Evolutionary conservation across 805 yeast species (phyloP).

Genomic region (Kodamaea laetipori): DNA sequence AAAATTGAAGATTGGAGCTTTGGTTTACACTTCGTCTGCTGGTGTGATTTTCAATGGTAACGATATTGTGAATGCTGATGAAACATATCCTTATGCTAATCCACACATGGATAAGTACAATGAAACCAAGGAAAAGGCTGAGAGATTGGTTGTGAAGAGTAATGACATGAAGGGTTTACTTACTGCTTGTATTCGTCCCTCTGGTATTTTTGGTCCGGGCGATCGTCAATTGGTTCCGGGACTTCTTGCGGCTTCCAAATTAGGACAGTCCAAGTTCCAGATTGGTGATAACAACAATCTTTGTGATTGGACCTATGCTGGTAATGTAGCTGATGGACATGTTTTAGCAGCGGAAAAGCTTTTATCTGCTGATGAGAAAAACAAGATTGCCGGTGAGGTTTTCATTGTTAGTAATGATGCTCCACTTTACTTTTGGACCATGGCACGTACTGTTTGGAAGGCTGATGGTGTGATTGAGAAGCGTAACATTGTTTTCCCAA

Average conservation of each 20-base stretch:
- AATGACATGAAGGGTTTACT: slow-evolving; percentile 59
- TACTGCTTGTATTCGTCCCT: slow-evolving; percentile 91
- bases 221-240: slow-evolving; percentile 97
- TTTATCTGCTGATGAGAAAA: slow-evolving; percentile 46
- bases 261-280: slow-evolving; percentile 90
- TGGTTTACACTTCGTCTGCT: slow-evolving; percentile 95
- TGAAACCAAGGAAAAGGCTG: slow-evolving; percentile 92
- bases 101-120: slow-evolving; percentile 96
- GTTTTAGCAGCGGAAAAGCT: slow-evolving; percentile 85
- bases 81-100: slow-evolving; percentile 88
- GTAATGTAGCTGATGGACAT: slow-evolving; percentile 96
- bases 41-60: slow-evolving; percentile 97
- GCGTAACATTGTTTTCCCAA: slow-evolving; percentile 64
- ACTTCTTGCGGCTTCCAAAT: slow-evolving; percentile 73
- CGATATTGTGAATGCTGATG: slow-evolving; percentile 89
- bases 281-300: slow-evolving; percentile 91
- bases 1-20: slow-evolving; percentile 53
- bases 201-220: slow-evolving; percentile 98
- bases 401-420: slow-evolving; percentile 92
- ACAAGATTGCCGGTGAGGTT: slow-evolving; percentile 74
- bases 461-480: slow-evolving; percentile 86
- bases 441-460: slow-evolving; percentile 96
- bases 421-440: slow-evolving; percentile 95
- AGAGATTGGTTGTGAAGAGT: slow-evolving; percentile 73
- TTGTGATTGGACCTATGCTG: slow-evolving; percentile 98